These are phyloP conservation scores for Neonectria magnoliae DNA, from an alignment of 2,329 filamentous ascomycete genomes.

Conservation along the genomic window DNA sequence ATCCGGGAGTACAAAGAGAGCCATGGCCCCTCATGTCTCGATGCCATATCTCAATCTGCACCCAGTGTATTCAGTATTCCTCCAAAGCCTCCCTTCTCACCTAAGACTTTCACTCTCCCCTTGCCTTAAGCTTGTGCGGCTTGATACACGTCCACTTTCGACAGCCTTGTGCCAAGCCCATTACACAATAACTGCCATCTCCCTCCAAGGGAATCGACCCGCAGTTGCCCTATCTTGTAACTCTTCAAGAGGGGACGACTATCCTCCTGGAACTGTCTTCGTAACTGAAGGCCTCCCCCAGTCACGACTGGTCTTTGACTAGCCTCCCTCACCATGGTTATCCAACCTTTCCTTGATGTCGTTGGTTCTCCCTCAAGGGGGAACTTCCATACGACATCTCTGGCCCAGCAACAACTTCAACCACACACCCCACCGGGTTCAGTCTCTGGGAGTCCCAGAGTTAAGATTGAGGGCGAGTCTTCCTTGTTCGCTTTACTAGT, in stretches of 20 bases:
- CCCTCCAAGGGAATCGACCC: slow-evolving; percentile 13
- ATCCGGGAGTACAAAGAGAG: slow-evolving; percentile 46
- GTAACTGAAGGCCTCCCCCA: slow-evolving; percentile 21
- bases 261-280: slow-evolving; percentile 32
- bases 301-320: slow-evolving; percentile 20
- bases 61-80: slow-evolving; percentile 36
- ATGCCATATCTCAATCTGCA: slow-evolving; percentile 33
- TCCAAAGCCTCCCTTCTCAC: slow-evolving; percentile 40
- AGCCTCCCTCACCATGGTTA: slow-evolving; percentile 30
- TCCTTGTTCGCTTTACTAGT: background rate
- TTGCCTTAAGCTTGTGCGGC: slow-evolving; percentile 29
- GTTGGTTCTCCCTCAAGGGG: slow-evolving; percentile 20
- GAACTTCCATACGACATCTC: slow-evolving; percentile 2
- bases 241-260: slow-evolving; percentile 35
- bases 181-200: background rate
- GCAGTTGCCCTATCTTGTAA: slow-evolving; percentile 30
- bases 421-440: slow-evolving; percentile 43
- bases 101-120: slow-evolving; percentile 39
- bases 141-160: slow-evolving; percentile 26
- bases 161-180: background rate
- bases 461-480: slow-evolving; percentile 47
- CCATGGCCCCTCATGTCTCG: slow-evolving; percentile 40
- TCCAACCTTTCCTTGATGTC: slow-evolving; percentile 36
- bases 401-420: slow-evolving; percentile 25
- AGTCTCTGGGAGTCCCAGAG: slow-evolving; percentile 47